Percentiles rank a stretch among this genome's conserved stretches.
Conservation (phyloP, 73 alveolate genomes). For the Stentor coeruleus region DNA sequence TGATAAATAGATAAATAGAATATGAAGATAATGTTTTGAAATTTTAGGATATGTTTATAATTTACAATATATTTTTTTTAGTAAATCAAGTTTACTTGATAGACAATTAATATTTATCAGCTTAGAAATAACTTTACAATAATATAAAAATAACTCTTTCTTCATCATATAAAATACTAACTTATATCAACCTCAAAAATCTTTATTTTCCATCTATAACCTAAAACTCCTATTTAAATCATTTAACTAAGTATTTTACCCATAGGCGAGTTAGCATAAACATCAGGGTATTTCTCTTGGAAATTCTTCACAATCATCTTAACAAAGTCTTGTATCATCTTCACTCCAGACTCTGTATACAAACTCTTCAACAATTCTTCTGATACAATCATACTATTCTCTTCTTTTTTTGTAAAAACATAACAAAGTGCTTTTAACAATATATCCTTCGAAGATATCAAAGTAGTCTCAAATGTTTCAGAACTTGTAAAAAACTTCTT, state of each 20-base stretch:
- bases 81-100: no score
- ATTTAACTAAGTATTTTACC: background rate
- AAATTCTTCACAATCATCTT: background rate
- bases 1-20: no score
- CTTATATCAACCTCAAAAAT: no score
- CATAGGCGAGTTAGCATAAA: background rate
- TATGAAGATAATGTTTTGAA: no score
- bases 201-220: no score
- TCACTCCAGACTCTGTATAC: constrained; percentile 9
- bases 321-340: constrained; percentile 25
- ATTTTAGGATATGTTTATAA: no score
- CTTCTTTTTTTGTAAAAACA: constrained; percentile 19
- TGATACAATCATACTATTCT: background rate
- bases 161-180: no score
- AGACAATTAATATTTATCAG: no score
- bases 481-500: constrained; percentile 45
- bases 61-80: no score
- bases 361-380: background rate
- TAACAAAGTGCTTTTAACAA: constrained; percentile 45
- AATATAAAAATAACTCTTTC: no score
- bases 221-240: no score
- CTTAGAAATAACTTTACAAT: no score
- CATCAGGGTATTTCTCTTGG: constrained; percentile 24
- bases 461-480: constrained; percentile 31
- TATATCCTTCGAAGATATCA: constrained; percentile 35